Evolutionary conservation across 345 rosid genomes (phyloP), one percentile per base, ranked within the genome.

Genomic region (Psidium guajava): DNA sequence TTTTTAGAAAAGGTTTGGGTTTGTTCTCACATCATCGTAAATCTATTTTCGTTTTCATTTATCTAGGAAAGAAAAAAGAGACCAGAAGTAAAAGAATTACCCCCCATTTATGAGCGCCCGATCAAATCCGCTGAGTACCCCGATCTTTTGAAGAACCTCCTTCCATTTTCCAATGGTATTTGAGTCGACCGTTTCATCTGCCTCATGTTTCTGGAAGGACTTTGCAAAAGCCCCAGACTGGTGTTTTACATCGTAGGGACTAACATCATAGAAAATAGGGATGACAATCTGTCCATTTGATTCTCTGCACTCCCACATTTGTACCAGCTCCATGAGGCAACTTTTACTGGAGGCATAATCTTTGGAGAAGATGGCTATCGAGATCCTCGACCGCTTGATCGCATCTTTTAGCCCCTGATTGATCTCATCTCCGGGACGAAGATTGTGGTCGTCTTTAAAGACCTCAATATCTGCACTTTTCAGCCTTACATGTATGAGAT

Each of bases 11-110:
- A 59, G 4, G 32, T 1, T 12, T 0, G 7, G 36, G 8, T n/a
- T 59, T 18, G n/a, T 59, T 12, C 5, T 13, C 4, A n/a, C 36
- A 59, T 13, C 69, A 11, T n/a, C 32, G 3, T 12, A 58, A 0
- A n/a, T 0, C 3, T 5, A 0, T 5, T 58, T n/a, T 24, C 11
- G 25, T 25, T 0, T 47, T 12, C 20, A 14, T 52, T 52, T 13
- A 1, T 4, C 54, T 52, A 14, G 54, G 54, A 52, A 27, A 18
- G 52, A 47, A 83, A 54, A 27, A 2, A 14, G 21, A 55, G 56
- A 59, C 4, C 6, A 56, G 21, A 59, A 27, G 36, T 1, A 28
- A 36, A 40, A 40, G 50, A 25, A 27, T 53, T 15, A 53, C 44
- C 59, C 74, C 3, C 28, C 1, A 50, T 10, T 3, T 16, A 53